Evolutionary conservation across 345 rosid species (phyloP).

Genomic region (Bruguiera gymnorhiza): DNA sequence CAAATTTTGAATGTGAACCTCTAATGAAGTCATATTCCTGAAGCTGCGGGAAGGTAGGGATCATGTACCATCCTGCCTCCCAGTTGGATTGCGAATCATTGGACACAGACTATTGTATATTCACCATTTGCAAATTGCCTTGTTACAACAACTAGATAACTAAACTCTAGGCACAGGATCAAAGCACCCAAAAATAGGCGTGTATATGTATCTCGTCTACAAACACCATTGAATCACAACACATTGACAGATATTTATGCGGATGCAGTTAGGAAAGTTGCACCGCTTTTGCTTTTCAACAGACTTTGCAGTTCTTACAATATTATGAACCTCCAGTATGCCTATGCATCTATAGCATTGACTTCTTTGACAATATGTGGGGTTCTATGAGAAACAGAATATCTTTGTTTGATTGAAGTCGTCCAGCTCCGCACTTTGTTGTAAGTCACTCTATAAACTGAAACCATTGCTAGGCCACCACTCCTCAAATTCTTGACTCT

Average conservation of each 20-base stretch:
- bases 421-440: neutral
- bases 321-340: neutral
- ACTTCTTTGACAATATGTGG: neutral
- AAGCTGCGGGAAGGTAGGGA: constrained; percentile 9
- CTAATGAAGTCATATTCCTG: constrained; percentile 26
- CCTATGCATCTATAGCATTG: neutral
- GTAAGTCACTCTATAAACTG: neutral
- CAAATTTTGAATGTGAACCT: constrained; percentile 75
- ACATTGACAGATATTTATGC: neutral
- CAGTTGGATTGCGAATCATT: neutral
- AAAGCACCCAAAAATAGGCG: neutral
- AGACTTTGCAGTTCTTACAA: neutral
- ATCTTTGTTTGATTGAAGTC: neutral
- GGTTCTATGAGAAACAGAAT: neutral
- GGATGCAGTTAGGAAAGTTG: neutral
- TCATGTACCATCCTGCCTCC: neutral
- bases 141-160: too few relatives aligned
- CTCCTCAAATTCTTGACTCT: constrained; percentile 23
- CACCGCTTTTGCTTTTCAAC: neutral
- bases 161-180: too few relatives aligned
- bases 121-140: neutral
- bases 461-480: neutral
- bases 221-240: neutral
- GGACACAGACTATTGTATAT: neutral
- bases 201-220: neutral